Conservation (phyloP, 148 eudicot species). For the Rhododendron simsii region DNA sequence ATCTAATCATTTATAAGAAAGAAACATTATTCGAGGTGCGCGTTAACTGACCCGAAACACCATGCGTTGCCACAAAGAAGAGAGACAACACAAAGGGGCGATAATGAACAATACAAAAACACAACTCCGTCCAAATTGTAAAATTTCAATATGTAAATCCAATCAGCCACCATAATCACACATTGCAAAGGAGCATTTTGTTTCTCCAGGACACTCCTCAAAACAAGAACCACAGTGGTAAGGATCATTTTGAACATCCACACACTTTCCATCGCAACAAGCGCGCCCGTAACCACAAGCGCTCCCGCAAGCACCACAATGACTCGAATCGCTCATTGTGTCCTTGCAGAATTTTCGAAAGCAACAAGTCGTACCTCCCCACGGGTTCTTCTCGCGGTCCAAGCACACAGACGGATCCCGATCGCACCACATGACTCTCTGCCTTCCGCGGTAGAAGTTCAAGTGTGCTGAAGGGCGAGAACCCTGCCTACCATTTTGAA, state of each 20-base stretch:
- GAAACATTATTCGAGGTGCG: too few species aligned
- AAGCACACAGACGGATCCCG: slow-evolving; percentile 14
- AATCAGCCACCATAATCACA: slow-evolving; percentile 25
- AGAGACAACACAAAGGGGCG: neutral
- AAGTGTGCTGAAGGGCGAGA: slow-evolving; percentile 9
- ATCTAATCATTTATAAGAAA: neutral
- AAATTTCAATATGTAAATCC: neutral
- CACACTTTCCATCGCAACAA: slow-evolving; percentile 24
- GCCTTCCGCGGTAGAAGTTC: slow-evolving; percentile 23
- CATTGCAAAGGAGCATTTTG: slow-evolving; percentile 23
- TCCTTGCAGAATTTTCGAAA: slow-evolving; percentile 24
- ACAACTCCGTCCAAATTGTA: neutral
- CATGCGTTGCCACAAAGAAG: neutral
- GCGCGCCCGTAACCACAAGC: slow-evolving; percentile 12
- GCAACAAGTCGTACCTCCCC: slow-evolving; percentile 25
- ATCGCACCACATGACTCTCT: slow-evolving; percentile 17
- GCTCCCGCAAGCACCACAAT: slow-evolving; percentile 18
- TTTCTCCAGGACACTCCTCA: slow-evolving; percentile 20
- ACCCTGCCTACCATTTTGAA: neutral
- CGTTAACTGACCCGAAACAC: too few species aligned
- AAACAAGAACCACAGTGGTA: slow-evolving; percentile 26
- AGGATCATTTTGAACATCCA: slow-evolving; percentile 17
- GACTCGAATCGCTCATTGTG: slow-evolving; percentile 3
- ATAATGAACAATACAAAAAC: neutral
- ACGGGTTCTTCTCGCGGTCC: slow-evolving; percentile 26